Evolutionary conservation across 805 yeast species (phyloP).

Genomic region (Starmerella stigmatis): DNA sequence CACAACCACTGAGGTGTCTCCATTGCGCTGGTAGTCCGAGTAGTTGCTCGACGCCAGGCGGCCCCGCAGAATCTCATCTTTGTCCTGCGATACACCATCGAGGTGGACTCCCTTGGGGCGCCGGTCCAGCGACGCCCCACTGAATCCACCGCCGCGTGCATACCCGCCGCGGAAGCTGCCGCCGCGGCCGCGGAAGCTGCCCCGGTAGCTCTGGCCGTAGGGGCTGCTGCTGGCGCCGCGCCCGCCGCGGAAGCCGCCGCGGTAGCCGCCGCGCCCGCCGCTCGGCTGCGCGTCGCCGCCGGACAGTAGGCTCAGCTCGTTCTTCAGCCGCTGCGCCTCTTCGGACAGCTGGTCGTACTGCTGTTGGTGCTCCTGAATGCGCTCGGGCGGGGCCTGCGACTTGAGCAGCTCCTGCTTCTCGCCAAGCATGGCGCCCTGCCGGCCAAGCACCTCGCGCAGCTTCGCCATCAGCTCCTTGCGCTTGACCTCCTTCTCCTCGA

Average conservation of each 20-base stretch:
- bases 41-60: slow-evolving; percentile 24
- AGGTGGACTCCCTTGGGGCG: slow-evolving; percentile 33
- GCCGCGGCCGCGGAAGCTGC: slow-evolving; percentile 23
- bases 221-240: slow-evolving; percentile 16
- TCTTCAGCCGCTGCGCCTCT: slow-evolving; percentile 30
- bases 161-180: slow-evolving; percentile 26
- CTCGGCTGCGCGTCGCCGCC: slow-evolving; percentile 2
- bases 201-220: slow-evolving; percentile 18
- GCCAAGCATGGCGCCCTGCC: slow-evolving; percentile 32
- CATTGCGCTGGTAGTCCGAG: slow-evolving; percentile 19
- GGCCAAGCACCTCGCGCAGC: slow-evolving; percentile 29
- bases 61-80: slow-evolving; percentile 30
- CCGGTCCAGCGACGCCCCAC: slow-evolving; percentile 29
- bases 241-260: slow-evolving; percentile 12
- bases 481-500: slow-evolving; percentile 33
- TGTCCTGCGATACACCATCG: slow-evolving; percentile 26
- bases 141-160: slow-evolving; percentile 20
- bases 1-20: slow-evolving; percentile 19
- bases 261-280: slow-evolving; percentile 7
- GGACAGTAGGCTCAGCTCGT: slow-evolving; percentile 28
- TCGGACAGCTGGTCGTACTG: slow-evolving; percentile 27
- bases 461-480: slow-evolving; percentile 30
- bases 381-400: slow-evolving; percentile 22
- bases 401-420: slow-evolving; percentile 32
- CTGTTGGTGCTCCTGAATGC: slow-evolving; percentile 17